Conservation (phyloP, 352 stramenopile genomes). For the Pythium coloratum region DNA sequence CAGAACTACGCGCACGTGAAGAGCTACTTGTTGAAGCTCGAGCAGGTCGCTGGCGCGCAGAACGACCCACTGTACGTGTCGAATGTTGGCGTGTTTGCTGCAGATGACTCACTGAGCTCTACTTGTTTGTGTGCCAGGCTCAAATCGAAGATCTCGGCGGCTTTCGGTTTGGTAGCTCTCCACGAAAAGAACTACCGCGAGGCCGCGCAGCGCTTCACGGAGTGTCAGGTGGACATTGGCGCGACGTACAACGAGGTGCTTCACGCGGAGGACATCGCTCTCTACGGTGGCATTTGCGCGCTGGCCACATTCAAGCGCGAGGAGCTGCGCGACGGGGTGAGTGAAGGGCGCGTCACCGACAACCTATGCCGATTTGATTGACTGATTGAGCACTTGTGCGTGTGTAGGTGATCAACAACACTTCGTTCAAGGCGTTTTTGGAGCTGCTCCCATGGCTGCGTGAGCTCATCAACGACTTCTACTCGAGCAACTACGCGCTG, state of each 20-base stretch:
- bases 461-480: slow-evolving; percentile 88
- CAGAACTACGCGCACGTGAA: slow-evolving; percentile 82
- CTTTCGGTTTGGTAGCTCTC: slow-evolving; percentile 77
- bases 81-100: neutral
- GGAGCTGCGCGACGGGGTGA: slow-evolving; percentile 75
- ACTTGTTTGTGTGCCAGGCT: slow-evolving; percentile 37
- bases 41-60: slow-evolving; percentile 72
- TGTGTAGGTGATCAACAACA: slow-evolving; percentile 79
- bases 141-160: slow-evolving; percentile 79
- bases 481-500: slow-evolving; percentile 83
- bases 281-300: slow-evolving; percentile 85
- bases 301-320: slow-evolving; percentile 83
- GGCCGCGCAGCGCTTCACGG: slow-evolving; percentile 78
- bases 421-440: slow-evolving; percentile 87
- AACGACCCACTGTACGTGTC: slow-evolving; percentile 61
- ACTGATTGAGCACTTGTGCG: neutral
- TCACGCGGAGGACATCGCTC: slow-evolving; percentile 83
- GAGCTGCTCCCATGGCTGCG: slow-evolving; percentile 85
- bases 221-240: slow-evolving; percentile 79
- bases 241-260: slow-evolving; percentile 78
- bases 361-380: neutral
- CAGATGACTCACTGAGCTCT: neutral
- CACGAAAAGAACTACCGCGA: slow-evolving; percentile 81
- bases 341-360: neutral
- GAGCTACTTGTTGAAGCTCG: slow-evolving; percentile 88